A percentile compares a stretch with the other conserved stretches of the same genome.
Evolutionary conservation across 2,329 filamentous ascomycete species (phyloP).

Genomic region (Bretziella fagacearum): DNA sequence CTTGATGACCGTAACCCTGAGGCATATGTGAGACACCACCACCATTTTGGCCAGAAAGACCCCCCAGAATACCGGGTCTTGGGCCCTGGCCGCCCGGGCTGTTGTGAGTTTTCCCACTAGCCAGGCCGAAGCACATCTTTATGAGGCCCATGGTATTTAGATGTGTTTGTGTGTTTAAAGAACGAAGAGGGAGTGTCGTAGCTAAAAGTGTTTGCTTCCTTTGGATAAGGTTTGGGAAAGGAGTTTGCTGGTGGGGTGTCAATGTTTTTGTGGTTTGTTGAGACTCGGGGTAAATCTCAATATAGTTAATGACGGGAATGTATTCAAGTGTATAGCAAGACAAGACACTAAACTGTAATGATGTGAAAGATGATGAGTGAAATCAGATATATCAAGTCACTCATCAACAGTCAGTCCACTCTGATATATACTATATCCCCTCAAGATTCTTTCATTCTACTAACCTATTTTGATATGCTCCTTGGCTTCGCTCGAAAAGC

Average conservation of each 20-base stretch:
- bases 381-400: too few relatives aligned
- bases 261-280: not conserved
- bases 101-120: not conserved
- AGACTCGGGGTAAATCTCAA: not conserved
- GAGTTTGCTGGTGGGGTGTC: not conserved
- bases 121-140: slow-evolving; percentile 3
- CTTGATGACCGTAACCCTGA: not conserved
- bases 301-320: not conserved
- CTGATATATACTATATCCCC: too few relatives aligned
- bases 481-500: not conserved
- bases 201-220: not conserved
- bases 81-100: not conserved
- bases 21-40: slow-evolving; percentile 1
- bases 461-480: not conserved
- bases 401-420: too few relatives aligned
- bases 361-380: too few relatives aligned
- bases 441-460: too few relatives aligned
- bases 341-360: too few relatives aligned
- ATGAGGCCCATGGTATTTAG: not conserved
- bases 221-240: not conserved
- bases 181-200: not conserved
- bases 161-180: not conserved
- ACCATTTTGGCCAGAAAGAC: not conserved
- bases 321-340: too few relatives aligned
- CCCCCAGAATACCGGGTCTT: slow-evolving; percentile 15